A percentile compares a stretch with the other conserved stretches of the same genome.
Conservation (phyloP, 257 asterid species). For the Fraxinus quadrangulata region DNA sequence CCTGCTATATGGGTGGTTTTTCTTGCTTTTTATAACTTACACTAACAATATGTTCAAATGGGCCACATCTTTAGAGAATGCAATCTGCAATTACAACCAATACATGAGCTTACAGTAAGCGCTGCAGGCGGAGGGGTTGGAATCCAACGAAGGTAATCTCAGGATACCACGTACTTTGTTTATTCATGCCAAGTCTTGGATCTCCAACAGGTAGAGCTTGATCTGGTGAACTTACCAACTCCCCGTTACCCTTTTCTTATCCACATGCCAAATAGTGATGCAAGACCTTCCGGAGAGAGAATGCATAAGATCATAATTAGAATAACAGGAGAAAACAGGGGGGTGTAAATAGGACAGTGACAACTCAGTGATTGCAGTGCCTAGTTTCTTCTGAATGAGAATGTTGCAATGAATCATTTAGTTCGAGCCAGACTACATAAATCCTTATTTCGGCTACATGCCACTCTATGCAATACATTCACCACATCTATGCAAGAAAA, state of each 20-base stretch:
- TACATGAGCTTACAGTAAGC: too few relatives aligned
- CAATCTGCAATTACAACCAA: too few relatives aligned
- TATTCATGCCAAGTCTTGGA: too few relatives aligned
- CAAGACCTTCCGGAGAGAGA: constrained; percentile 5
- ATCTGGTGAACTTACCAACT: too few relatives aligned
- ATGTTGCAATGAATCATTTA: neutral
- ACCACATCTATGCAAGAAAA: neutral
- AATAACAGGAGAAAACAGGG: neutral
- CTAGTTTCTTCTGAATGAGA: neutral
- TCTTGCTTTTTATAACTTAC: too few relatives aligned
- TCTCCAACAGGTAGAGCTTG: too few relatives aligned
- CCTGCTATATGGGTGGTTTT: too few relatives aligned
- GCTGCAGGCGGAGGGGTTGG: too few relatives aligned
- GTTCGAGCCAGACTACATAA: neutral
- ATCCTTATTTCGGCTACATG: neutral
- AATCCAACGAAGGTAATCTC: too few relatives aligned
- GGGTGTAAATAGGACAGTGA: constrained; percentile 6
- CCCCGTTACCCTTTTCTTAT: neutral
- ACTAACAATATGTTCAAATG: too few relatives aligned
- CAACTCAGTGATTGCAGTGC: neutral
- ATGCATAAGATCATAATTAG: neutral
- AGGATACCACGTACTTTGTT: too few relatives aligned
- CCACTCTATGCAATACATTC: neutral
- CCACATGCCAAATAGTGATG: constrained; percentile 22
- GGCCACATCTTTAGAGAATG: too few relatives aligned